A percentile compares a stretch with the other conserved stretches of the same genome.
These are phyloP conservation scores for Hordeum vulgare DNA, from an alignment of 176 grass and related monocot genomes.

Conservation along the genomic window MorexV3_pseudomolecules_assembly NC_058519.1:63790141-63790640, in stretches of 20 bases:
- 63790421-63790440: background rate
- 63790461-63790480: background rate
- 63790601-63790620: background rate
- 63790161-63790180: constrained; percentile 5
- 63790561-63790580: background rate
- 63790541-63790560: background rate
- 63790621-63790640: background rate
- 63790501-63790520: background rate
- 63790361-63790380: background rate
- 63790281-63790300: background rate
- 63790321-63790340: background rate
- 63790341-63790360: background rate
- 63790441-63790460: background rate
- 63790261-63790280: background rate
- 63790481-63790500: background rate
- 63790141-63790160: background rate
- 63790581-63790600: background rate
- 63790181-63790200: background rate
- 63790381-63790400: background rate
- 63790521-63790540: background rate
- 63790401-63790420: background rate
- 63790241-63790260: background rate
- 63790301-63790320: background rate
- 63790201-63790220: background rate
- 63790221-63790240: background rate